Base-by-base conservation (phyloP, 192 early-diverging fungal species). In the Chytriomyces sp. region DNA sequence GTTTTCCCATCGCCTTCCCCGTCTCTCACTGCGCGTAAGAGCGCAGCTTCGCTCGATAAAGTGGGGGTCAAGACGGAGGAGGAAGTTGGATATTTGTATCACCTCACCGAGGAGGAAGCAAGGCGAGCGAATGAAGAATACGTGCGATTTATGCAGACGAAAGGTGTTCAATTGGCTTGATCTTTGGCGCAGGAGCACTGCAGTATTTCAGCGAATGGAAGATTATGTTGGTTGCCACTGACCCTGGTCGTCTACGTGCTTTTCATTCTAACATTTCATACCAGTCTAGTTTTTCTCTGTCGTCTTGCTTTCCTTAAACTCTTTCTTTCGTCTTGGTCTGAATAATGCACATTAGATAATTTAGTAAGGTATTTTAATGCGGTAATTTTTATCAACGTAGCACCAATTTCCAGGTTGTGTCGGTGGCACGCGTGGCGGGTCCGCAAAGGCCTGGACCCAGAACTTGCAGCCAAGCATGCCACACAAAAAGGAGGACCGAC, bases 381-480 rank as follows among this genome's bases (percentile, higher is more conserved):
- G 59, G 96, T 95, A 55, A 96, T 96, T 88, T 93, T 95, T 36
- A 97, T 98, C n/a, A n/a, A n/a, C n/a, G n/a, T n/a, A n/a, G n/a
- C n/a, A n/a, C n/a, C n/a, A n/a, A n/a, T n/a, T n/a, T n/a, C n/a
- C n/a, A n/a, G n/a, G n/a, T n/a, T n/a, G n/a, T n/a, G n/a, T n/a
- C n/a, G n/a, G n/a, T n/a, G n/a, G n/a, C n/a, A n/a, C n/a, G n/a
- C n/a, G n/a, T n/a, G n/a, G n/a, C n/a, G n/a, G n/a, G n/a, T n/a
- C n/a, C n/a, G n/a, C n/a, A n/a, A n/a, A n/a, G n/a, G n/a, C n/a
- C n/a, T n/a, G n/a, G n/a, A n/a, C n/a, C n/a, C n/a, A n/a, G n/a
- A n/a, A n/a, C n/a, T n/a, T n/a, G n/a, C n/a, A n/a, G n/a, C n/a
- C n/a, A n/a, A n/a, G n/a, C n/a, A n/a, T n/a, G n/a, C n/a, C n/a